Conservation (phyloP, 140 eudicot species). For the Flaveria floridana region DNA sequence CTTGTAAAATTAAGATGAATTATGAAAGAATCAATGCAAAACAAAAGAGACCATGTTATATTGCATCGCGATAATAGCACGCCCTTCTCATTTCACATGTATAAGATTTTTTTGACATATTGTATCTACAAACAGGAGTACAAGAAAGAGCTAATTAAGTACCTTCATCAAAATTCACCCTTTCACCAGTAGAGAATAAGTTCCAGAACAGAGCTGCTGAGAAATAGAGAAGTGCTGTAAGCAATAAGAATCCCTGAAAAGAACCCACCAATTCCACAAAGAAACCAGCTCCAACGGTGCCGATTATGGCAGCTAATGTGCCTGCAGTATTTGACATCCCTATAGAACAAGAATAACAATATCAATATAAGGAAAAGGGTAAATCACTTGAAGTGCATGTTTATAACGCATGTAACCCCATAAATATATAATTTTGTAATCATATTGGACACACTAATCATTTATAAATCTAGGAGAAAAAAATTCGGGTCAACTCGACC, state of each 20-base stretch:
- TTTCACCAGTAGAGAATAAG: conserved; percentile 72
- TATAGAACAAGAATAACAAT: conserved; percentile 25
- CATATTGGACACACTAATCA: neutral
- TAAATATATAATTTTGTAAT: conserved; percentile 1
- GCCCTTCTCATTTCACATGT: conserved; percentile 28
- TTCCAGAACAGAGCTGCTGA: conserved; percentile 68
- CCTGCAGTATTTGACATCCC: conserved; percentile 94
- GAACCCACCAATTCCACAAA: conserved; percentile 90
- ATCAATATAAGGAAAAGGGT: neutral
- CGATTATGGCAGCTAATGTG: conserved; percentile 82
- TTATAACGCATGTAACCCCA: neutral
- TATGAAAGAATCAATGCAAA: neutral
- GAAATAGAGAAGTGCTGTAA: conserved; percentile 70
- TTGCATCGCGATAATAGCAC: conserved; percentile 16
- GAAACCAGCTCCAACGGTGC: conserved; percentile 96
- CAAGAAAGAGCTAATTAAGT: conserved; percentile 16
- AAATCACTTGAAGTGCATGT: neutral
- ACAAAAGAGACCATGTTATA: conserved; percentile 1
- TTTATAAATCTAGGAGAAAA: neutral
- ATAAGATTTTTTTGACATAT: conserved; percentile 17
- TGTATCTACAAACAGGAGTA: conserved; percentile 13
- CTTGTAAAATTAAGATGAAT: neutral
- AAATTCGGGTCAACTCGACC: neutral
- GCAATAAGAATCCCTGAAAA: conserved; percentile 81
- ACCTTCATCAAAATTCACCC: conserved; percentile 72